Base-by-base conservation (phyloP, 257 asterid species). In the Nicotiana attenuata region DNA sequence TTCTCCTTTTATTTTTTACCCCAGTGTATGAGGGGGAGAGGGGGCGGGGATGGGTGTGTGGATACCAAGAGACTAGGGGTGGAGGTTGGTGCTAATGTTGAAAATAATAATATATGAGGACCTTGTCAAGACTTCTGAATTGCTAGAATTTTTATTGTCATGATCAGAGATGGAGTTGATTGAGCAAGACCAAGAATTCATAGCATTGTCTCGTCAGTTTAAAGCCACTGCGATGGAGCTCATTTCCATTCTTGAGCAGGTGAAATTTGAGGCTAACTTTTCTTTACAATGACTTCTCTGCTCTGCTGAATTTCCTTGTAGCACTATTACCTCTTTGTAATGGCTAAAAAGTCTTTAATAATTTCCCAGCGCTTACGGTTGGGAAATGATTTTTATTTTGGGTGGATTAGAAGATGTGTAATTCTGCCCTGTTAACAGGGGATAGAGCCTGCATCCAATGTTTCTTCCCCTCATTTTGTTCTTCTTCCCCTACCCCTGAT, bases 221-320 rank as follows among this genome's bases (percentile, higher is more conserved):
- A 96, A 94, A 93, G 94, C 95, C 67, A 93, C 93, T 47, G 98
- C 99, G 17, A 91, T 85, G 89, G 99, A 96, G 90, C 98, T 96
- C 66, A 90, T 96, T 85, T 93, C 98, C 88, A 92, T 92, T 83
- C 96, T 94, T 82, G 98, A 96, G 92, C 99, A 94, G 98, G 99
- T 96, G 87, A 35, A 8, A 50, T 65, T 41, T 86, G 78, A 38
- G 68, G 55, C 31, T 52, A 17, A 53, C 14, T 47, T 22, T 73
- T 73, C 79, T 73, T 73, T 73, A 50, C 33, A 2, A 24, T 15
- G 38, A 73, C 38, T 73, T 73, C 61, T 59, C 29, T 28, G 29
- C 65, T 66, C 15, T 63, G 59, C 59, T 31, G 22, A 20, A 31
- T 53, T 84, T 31, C 66, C 77, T 16, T 86, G 50, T 38, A n/a